These are phyloP conservation scores for Myxozyma nipponensis DNA, from an alignment of 805 yeast genomes.

Conservation along the genomic window DNA sequence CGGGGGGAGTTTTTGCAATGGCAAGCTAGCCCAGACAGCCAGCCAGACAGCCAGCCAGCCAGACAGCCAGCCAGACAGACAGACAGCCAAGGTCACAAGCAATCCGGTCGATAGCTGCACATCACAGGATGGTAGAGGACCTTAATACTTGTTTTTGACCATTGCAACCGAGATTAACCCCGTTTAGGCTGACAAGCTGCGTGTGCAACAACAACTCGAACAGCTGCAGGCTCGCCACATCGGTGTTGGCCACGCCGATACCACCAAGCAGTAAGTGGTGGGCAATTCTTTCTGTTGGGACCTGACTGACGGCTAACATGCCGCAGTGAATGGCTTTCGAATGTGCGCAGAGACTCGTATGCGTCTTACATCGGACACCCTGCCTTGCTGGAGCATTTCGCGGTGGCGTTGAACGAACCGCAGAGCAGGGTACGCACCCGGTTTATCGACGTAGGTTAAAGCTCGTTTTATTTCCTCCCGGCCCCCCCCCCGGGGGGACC, in stretches of 20 bases:
- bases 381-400: constrained; percentile 49
- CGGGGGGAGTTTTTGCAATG: no score
- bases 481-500: no score
- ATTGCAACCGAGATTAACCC: no score
- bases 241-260: constrained; percentile 74
- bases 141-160: no score
- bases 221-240: constrained; percentile 40
- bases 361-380: constrained; percentile 61
- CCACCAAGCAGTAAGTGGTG: constrained; percentile 47
- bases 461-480: no score
- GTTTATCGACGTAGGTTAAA: constrained; percentile 34
- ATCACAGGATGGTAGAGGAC: no score
- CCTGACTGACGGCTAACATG: neutral
- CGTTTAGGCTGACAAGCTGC: constrained; percentile 31
- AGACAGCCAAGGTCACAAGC: no score
- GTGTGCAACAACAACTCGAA: constrained; percentile 31
- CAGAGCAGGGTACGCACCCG: constrained; percentile 26
- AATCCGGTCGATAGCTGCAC: no score
- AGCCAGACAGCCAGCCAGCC: no score
- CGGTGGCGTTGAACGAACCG: constrained; percentile 52
- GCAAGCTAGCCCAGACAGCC: no score
- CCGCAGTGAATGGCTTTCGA: constrained; percentile 58
- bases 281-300: neutral
- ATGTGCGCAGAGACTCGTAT: constrained; percentile 63
- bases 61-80: no score